Conservation (phyloP, 1,284 basidiomycete genomes). For the Rhizoctonia solani region DNA sequence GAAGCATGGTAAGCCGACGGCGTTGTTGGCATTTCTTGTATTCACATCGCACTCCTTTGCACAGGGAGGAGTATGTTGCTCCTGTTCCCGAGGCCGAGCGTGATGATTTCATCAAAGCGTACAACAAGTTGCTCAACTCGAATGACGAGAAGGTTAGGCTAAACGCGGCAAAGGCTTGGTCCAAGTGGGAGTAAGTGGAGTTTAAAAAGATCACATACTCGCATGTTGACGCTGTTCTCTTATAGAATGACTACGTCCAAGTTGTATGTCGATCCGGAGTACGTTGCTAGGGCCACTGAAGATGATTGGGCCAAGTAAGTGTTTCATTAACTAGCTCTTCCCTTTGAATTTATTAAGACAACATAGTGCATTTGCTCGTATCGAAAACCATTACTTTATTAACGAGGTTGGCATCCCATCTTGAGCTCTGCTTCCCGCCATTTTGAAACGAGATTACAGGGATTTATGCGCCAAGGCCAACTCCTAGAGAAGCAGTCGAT, state of each 20-base stretch:
- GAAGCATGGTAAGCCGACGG: slow-evolving; percentile 85
- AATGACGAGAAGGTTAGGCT: slow-evolving; percentile 68
- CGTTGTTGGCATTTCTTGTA: too few relatives aligned
- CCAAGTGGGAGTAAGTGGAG: slow-evolving; percentile 79
- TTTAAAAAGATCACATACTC: background rate
- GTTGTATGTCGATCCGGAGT: slow-evolving; percentile 68
- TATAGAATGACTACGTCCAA: slow-evolving; percentile 78
- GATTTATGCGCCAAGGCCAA: slow-evolving; percentile 90
- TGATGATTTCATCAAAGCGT: slow-evolving; percentile 79
- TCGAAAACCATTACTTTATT: slow-evolving; percentile 93
- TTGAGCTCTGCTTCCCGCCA: background rate
- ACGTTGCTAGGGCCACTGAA: slow-evolving; percentile 71
- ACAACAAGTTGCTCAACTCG: slow-evolving; percentile 81
- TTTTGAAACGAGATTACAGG: slow-evolving; percentile 49
- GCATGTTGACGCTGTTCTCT: background rate
- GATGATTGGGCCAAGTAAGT: slow-evolving; percentile 77
- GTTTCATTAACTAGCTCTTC: background rate
- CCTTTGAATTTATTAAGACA: too few relatives aligned
- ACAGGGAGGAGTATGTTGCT: slow-evolving; percentile 80
- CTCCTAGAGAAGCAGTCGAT: slow-evolving; percentile 82
- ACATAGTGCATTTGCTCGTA: slow-evolving; percentile 79
- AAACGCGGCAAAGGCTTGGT: slow-evolving; percentile 83
- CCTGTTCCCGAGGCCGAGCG: slow-evolving; percentile 82
- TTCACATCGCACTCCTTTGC: too few relatives aligned
- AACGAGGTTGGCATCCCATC: slow-evolving; percentile 58